These are phyloP conservation scores for Dipodascus geniculatus DNA, from an alignment of 805 yeast genomes.

Conservation along the genomic window DNA sequence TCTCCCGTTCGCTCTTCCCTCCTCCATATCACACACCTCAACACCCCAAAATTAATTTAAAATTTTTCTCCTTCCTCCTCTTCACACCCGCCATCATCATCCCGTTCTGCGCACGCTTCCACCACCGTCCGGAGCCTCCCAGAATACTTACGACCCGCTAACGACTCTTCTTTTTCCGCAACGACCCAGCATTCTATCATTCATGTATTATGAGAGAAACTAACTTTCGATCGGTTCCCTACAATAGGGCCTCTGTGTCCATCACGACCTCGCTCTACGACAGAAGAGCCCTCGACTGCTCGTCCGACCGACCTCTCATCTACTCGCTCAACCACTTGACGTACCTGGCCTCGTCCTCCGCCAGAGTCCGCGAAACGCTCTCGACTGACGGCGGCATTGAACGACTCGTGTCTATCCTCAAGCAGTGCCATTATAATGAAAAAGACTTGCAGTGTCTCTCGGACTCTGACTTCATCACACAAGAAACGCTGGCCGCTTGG, in stretches of 20 bases:
- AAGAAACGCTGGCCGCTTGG: slow-evolving; percentile 51
- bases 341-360: slow-evolving; percentile 71
- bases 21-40: neutral
- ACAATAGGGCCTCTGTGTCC: slow-evolving; percentile 85
- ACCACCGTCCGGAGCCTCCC: neutral
- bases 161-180: slow-evolving; percentile 1
- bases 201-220: slow-evolving; percentile 64
- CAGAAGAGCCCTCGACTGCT: slow-evolving; percentile 82
- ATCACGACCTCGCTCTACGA: slow-evolving; percentile 85
- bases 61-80: neutral
- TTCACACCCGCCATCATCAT: neutral
- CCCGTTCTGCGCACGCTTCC: neutral
- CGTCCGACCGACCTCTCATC: slow-evolving; percentile 80
- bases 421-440: slow-evolving; percentile 48
- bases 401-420: slow-evolving; percentile 71
- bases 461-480: slow-evolving; percentile 4
- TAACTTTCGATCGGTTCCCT: slow-evolving; percentile 64
- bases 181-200: too few species aligned
- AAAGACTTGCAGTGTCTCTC: slow-evolving; percentile 3
- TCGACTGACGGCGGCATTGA: slow-evolving; percentile 88
- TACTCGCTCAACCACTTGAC: slow-evolving; percentile 86
- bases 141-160: neutral
- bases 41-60: neutral
- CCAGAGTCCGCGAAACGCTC: slow-evolving; percentile 83
- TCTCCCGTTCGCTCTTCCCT: neutral